Conservation (phyloP, 129 eudicot species). For the Escallonia rubra region DNA sequence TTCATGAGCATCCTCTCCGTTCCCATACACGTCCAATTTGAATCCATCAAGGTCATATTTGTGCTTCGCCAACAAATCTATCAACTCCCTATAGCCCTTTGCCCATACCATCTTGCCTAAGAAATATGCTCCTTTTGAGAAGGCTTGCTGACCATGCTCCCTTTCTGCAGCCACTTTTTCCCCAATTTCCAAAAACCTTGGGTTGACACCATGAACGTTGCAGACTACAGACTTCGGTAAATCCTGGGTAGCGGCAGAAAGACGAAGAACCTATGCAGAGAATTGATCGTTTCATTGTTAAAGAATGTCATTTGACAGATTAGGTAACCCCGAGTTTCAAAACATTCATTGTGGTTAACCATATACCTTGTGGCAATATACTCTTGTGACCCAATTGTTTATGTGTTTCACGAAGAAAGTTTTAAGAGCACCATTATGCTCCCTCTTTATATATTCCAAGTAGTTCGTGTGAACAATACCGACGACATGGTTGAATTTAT, state of each 20-base stretch:
- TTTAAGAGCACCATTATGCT: slow-evolving; percentile 88
- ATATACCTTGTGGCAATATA: slow-evolving; percentile 79
- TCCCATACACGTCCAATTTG: slow-evolving; percentile 85
- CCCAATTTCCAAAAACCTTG: slow-evolving; percentile 79
- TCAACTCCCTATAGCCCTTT: slow-evolving; percentile 83
- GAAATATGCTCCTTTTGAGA: slow-evolving; percentile 93
- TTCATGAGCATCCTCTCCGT: slow-evolving; percentile 96
- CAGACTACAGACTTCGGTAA: slow-evolving; percentile 79
- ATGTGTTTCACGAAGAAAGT: slow-evolving; percentile 90
- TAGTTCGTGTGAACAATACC: slow-evolving; percentile 97
- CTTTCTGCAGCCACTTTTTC: slow-evolving; percentile 71
- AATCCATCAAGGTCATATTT: slow-evolving; percentile 75
- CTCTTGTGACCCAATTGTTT: slow-evolving; percentile 78
- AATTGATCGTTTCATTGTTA: not conserved
- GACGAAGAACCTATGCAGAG: slow-evolving; percentile 71
- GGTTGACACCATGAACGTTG: slow-evolving; percentile 96
- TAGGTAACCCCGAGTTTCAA: no score
- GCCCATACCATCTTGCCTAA: slow-evolving; percentile 99
- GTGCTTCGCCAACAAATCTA: slow-evolving; percentile 79
- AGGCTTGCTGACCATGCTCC: slow-evolving; percentile 57
- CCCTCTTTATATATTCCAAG: slow-evolving; percentile 92
- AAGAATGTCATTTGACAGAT: not conserved
- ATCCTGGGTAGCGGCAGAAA: slow-evolving; percentile 98
- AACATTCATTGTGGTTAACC: not conserved
- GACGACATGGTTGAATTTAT: slow-evolving; percentile 96